A percentile compares a stretch with the other conserved stretches of the same genome.
phyloP scores from a whole-genome alignment of 1,139 yeast species.

The Chernovozyma sophiae-reginae region DNA sequence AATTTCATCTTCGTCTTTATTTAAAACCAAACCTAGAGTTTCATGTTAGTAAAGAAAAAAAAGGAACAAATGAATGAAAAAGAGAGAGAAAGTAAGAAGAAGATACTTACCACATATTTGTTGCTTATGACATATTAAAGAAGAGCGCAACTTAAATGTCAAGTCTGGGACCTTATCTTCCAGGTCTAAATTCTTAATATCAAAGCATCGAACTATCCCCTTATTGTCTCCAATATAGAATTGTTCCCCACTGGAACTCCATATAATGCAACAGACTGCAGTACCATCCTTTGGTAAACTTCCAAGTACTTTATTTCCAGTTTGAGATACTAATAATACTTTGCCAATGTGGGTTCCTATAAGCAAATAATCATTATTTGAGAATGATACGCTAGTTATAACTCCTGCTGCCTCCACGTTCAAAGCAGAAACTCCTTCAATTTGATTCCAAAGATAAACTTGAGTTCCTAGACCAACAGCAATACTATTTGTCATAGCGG shows the following conservation, averaged over 20 bases:
- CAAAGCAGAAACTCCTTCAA: conserved; percentile 37
- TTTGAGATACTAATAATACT: conserved; percentile 3
- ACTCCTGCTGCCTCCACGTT: conserved; percentile 25
- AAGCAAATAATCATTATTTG: conserved; percentile 43
- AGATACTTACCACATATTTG: conserved; percentile 64
- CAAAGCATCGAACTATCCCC: conserved; percentile 55
- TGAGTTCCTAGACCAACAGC: conserved; percentile 66
- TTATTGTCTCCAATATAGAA: conserved; percentile 66
- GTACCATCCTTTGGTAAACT: conserved; percentile 15
- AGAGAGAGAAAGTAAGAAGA: too few relatives aligned
- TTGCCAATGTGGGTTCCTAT: conserved; percentile 41
- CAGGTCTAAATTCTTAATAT: conserved; percentile 17
- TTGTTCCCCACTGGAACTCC: conserved; percentile 47
- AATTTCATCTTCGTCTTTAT: conserved; percentile 41
- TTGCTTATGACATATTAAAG: conserved; percentile 46
- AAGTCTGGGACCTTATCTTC: neutral
- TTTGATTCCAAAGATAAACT: conserved; percentile 66
- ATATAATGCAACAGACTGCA: conserved; percentile 57
- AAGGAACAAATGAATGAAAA: too few relatives aligned
- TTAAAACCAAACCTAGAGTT: conserved; percentile 49
- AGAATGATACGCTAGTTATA: conserved; percentile 59
- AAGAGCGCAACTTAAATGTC: conserved; percentile 2
- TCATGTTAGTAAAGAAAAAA: too few relatives aligned
- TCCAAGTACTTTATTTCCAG: conserved; percentile 1
- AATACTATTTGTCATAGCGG: conserved; percentile 44